Evolutionary conservation across 163 green algal species (phyloP), one percentile per base, ranked within the genome.

Genomic region (Chloromonas sp.): DNA sequence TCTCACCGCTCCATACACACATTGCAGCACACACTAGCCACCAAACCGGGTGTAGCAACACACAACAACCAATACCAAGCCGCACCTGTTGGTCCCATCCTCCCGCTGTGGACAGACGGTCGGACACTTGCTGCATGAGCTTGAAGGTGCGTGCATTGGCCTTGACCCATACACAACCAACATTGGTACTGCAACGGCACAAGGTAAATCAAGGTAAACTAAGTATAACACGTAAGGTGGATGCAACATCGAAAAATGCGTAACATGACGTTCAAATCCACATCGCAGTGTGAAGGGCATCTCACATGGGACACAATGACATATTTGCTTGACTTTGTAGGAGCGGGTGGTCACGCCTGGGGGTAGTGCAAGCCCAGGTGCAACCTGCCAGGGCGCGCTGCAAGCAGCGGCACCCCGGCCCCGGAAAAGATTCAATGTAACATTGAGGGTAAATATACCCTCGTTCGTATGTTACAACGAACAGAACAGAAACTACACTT

Each of bases 401-500:
- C 36, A 36, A 36, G 36, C 36, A 36, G 36, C 36, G 36, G 0
- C 36, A 36, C 36, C 36, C 36, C 36, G 36, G 36, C 36, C 36
- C 36, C 36, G 36, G 36, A 36, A 36, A 36, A 36, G 36, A 36
- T 36, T 36, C 36, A 36, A 36, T 36, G 36, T 36, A 36, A 36
- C 36, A 36, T 36, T 36, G 36, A 36, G 36, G 36, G 36, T 36
- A 36, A 36, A 36, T 36, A 36, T 36, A 36, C 36, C 36, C 36
- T 36, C 36, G 36, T 36, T 36, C 36, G 36, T 36, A 36, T 8
- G 13, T 13, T n/a, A 8, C 70, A 76, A 8, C 70, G 13, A 13
- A 8, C 92, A 97, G 95, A 98, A 98, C 95, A 98, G 95, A 97
- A 97, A 98, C 95, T 98, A 98, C 95, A 98, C 94, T 97, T 98